Base-by-base conservation (phyloP, 306 rosid genomes). In the Ochetophila trinervis region DNA sequence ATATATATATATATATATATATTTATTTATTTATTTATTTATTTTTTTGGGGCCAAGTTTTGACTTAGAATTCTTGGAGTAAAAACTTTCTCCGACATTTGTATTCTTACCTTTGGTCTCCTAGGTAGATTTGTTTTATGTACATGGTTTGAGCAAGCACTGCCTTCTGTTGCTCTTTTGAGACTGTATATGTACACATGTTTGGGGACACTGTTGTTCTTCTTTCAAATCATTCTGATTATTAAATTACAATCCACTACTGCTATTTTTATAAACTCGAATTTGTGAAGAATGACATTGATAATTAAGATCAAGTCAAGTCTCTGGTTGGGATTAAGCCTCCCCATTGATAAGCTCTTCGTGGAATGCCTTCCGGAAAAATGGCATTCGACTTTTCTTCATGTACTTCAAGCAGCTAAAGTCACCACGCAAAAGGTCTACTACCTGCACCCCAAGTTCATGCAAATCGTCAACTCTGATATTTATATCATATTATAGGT, bases 391-490 rank as follows among this genome's bases (percentile, higher is more conserved):
- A 59, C 66, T 71, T 70, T 86, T 90, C 85, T 84, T 88, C 82
- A 84, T 68, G 76, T 75, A 53, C 87, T 82, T 94, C 35, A 90
- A 75, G 84, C 79, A 76, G 77, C 86, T 78, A 45, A 94, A 84
- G 77, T 94, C 86, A 10, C 96, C 99, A 49, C 63, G 80, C 74
- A 94, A 68, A 71, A 94, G 83, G 70, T 78, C 86, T 4, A 82
- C 72, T 67, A 94, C 95, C 99, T 93, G 91, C 79, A 78, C 0
- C 17, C 10, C 72, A 45, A 23, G 20, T 44, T 67, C 52, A 65
- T 34, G 21, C 16, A 22, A 27, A n/a, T 50, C n/a, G 50, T 8
- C 47, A 11, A 11, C 48, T 48, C 24, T 18, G 12, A 27, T 3
- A 1, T 1, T 24, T 4, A 57, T 3, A 57, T 48, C 11, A 57